A percentile compares a stretch with the other conserved stretches of the same genome.
Conservation (phyloP, 1,139 yeast species). For the Saccharomycopsis hybrid region DNA sequence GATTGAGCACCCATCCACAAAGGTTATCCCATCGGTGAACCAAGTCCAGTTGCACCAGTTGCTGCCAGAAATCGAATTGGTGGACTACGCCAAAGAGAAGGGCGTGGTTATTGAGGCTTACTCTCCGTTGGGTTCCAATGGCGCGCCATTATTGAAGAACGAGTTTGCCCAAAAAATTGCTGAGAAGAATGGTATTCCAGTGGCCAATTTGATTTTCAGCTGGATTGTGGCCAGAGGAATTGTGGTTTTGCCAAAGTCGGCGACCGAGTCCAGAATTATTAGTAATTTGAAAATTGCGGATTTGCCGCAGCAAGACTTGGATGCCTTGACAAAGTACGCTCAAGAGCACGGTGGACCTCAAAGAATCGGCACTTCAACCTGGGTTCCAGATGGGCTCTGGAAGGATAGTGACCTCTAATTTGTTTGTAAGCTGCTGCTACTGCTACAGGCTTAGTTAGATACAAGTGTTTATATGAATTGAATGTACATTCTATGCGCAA, state of each 20-base stretch:
- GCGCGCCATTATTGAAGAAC: slow-evolving; percentile 52
- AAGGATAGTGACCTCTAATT: slow-evolving; percentile 9
- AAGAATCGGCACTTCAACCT: slow-evolving; percentile 43
- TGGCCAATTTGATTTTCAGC: slow-evolving; percentile 59
- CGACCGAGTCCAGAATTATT: slow-evolving; percentile 51
- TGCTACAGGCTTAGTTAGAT: too few species aligned
- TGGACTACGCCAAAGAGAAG: slow-evolving; percentile 46
- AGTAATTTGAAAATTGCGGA: slow-evolving; percentile 49
- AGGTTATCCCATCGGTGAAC: slow-evolving; percentile 59
- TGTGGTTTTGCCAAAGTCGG: slow-evolving; percentile 69
- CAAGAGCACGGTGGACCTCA: slow-evolving; percentile 39
- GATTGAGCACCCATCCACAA: slow-evolving; percentile 41
- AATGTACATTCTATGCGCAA: too few species aligned
- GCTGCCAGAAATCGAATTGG: slow-evolving; percentile 61
- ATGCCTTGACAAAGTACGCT: slow-evolving; percentile 39
- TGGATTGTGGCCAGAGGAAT: slow-evolving; percentile 71
- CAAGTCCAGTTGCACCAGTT: slow-evolving; percentile 75
- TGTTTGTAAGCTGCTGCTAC: too few species aligned
- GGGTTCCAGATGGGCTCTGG: slow-evolving; percentile 28
- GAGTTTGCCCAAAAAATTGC: slow-evolving; percentile 46
- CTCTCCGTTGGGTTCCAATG: slow-evolving; percentile 65
- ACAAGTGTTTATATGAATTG: too few species aligned
- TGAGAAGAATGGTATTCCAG: slow-evolving; percentile 43
- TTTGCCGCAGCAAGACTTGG: slow-evolving; percentile 49
- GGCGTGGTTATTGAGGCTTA: slow-evolving; percentile 65